A percentile compares a stretch with the other conserved stretches of the same genome.
phyloP scores from a whole-genome alignment of 441 rosid genomes.

The Macaranga tanarius region DNA sequence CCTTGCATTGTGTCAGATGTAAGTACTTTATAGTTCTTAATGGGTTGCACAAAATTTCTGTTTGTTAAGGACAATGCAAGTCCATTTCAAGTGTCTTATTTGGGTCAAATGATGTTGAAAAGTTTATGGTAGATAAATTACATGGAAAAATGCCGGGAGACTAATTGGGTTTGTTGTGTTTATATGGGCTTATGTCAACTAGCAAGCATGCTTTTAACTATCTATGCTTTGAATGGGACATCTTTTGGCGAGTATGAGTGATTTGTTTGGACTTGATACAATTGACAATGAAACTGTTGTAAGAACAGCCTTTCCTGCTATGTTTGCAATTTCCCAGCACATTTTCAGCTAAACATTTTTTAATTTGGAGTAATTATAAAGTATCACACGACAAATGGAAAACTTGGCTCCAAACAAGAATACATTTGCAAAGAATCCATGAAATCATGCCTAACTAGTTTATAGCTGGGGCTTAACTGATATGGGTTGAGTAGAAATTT shows the following conservation, averaged over 20 bases:
- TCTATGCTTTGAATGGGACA: background rate
- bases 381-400: background rate
- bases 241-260: background rate
- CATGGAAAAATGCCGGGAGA: background rate
- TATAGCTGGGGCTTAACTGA: background rate
- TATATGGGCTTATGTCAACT: background rate
- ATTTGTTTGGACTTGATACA: background rate
- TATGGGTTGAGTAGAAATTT: background rate
- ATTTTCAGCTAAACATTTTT: background rate
- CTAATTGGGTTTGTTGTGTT: background rate
- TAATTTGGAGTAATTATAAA: background rate
- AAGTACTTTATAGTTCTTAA: background rate
- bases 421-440: background rate
- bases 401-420: background rate
- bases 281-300: background rate
- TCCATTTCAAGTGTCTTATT: background rate
- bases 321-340: background rate
- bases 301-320: background rate
- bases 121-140: background rate
- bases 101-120: background rate
- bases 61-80: background rate
- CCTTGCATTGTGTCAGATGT: background rate
- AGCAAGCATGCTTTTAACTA: background rate
- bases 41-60: background rate
- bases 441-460: background rate